Conservation (phyloP, 2,329 filamentous ascomycete species). For the Curvularia sp. region DNA sequence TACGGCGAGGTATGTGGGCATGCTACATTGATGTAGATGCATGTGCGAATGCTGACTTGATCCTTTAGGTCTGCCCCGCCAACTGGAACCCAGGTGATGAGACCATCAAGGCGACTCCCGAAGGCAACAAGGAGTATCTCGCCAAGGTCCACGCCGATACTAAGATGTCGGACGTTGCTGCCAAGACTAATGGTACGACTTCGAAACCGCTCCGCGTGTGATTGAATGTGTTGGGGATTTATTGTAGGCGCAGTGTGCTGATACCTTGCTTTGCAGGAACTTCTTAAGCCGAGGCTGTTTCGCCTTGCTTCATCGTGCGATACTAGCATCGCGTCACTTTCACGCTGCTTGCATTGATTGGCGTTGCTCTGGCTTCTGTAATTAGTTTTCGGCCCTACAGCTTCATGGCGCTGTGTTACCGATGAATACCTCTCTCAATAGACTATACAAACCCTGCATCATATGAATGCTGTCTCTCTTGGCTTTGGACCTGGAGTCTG, state of each 20-base stretch:
- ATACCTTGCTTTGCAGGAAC: conserved; percentile 11
- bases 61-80: conserved; percentile 48
- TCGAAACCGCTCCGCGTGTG: conserved; percentile 4
- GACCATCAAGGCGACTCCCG: conserved; percentile 51
- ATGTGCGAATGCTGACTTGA: conserved; percentile 10
- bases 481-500: not conserved
- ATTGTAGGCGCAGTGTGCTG: conserved; percentile 2
- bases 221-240: not conserved
- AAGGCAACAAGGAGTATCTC: conserved; percentile 50
- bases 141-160: conserved; percentile 46
- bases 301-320: conserved; percentile 5
- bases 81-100: conserved; percentile 53
- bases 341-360: conserved; percentile 10
- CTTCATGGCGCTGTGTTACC: conserved; percentile 1
- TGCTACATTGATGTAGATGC: not conserved
- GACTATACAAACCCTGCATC: conserved; percentile 1
- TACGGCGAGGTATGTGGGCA: conserved; percentile 46
- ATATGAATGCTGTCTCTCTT: not conserved
- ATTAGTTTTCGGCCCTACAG: conserved; percentile 2
- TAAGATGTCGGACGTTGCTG: conserved; percentile 41
- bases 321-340: conserved; percentile 9
- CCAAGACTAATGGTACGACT: conserved; percentile 41
- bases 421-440: conserved; percentile 9
- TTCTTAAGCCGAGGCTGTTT: conserved; percentile 5
- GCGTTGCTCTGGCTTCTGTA: conserved; percentile 14